phyloP scores from a whole-genome alignment of 768 basidiomycete genomes.

The Multifurca ochricompacta region DNA sequence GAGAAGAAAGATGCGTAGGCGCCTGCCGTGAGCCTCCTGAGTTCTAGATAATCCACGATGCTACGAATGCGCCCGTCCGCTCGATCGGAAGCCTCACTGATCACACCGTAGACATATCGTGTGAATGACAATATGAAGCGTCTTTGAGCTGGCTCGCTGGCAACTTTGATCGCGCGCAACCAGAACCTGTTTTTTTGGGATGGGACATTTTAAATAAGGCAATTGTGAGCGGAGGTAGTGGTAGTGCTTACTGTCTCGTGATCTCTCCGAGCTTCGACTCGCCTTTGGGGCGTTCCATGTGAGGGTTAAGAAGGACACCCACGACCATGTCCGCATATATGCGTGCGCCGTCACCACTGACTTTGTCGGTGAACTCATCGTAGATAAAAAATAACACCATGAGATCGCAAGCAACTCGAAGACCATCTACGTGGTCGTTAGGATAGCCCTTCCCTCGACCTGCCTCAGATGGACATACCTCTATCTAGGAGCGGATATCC shows the following conservation, averaged over 20 bases:
- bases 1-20: conserved; percentile 34
- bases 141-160: conserved; percentile 24
- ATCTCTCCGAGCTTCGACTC: conserved; percentile 36
- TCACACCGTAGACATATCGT: conserved; percentile 31
- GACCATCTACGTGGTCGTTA: background rate
- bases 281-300: conserved; percentile 26
- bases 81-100: conserved; percentile 36
- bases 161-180: conserved; percentile 15
- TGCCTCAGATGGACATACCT: conserved; percentile 22
- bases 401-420: conserved; percentile 40
- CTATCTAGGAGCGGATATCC: conserved; percentile 29
- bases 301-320: conserved; percentile 34
- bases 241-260: conserved; percentile 29
- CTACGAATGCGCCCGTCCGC: conserved; percentile 27
- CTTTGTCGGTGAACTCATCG: conserved; percentile 43
- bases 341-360: conserved; percentile 26
- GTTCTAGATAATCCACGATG: conserved; percentile 34
- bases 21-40: conserved; percentile 35
- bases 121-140: conserved; percentile 34
- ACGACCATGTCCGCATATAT: conserved; percentile 30
- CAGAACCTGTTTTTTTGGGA: background rate
- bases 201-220: background rate
- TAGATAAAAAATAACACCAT: conserved; percentile 45
- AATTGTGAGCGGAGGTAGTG: background rate
- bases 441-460: background rate